Base-by-base conservation (phyloP, 2,329 filamentous ascomycete species). In the Cladosporium sp. region DNA sequence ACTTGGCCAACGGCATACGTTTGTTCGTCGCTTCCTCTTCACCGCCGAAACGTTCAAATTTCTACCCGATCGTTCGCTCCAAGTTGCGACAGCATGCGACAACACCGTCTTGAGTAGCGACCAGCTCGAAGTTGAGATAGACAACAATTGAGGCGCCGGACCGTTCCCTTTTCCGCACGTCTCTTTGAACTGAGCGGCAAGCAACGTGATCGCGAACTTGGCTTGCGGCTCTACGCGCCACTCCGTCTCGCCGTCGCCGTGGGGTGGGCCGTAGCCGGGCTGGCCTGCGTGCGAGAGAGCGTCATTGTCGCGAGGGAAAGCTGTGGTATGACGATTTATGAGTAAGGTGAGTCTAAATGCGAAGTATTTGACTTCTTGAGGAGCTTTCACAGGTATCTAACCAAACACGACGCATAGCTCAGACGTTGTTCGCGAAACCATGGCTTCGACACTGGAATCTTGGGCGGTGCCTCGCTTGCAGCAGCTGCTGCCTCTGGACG, bases 401-500 rank as follows among this genome's bases (percentile, higher is more conserved):
- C 39, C 39, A 46, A 46, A 21, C n/a, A 46, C 39, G 39, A 46
- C 39, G 39, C 39, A 46, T n/a, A 46, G 39, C 39, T 46, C 39
- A n/a, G 39, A 46, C 39, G 39, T 46, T 32, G 51, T n/a, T 32
- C 23, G 30, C 34, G 36, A 58, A 58, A 59, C 13, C 46, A 75
- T 75, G 67, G 68, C 73, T 5, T 56, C 63, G 34, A 63, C 72
- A 28, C 64, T 77, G 26, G 67, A 74, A 26, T 62, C 69, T 14
- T 89, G 88, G 88, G 87, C 88, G 30, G 73, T 88, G 48, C 83
- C 89, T 58, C 91, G 93, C 75, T 86, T 99, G 8, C 88, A 89
- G 26, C 88, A 88, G 74, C 84, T 99, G 18, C 84, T 99, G 0
- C 92, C 93, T 8, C 83, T 98, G 13, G 93, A 96, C 39, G 88